Evolutionary conservation across 805 yeast species (phyloP), one percentile per base, ranked within the genome.

Genomic region (Metschnikowia bowlesiae): DNA sequence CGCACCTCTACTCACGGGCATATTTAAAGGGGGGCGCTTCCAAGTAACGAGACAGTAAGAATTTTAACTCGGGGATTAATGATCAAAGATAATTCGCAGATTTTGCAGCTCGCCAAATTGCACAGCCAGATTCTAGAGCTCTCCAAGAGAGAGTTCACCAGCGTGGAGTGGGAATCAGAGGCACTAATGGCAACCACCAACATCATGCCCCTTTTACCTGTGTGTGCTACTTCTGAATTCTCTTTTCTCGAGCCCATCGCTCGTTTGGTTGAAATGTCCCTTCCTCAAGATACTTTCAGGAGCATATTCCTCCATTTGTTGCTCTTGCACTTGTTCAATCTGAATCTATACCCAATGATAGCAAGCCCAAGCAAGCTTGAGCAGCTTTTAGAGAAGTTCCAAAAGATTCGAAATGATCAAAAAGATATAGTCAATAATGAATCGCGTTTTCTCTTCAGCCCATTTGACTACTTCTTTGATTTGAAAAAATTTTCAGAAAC

Each of bases 301-400:
- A 35, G 35, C 22, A 39, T 33, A 18, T 49, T 57, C 31, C 53
- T 44, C 32, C 50, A 48, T 28, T 33, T 51, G 10, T 37, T 48
- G 18, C 34, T 52, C 9, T 38, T 52, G 22, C 53, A 56, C 29
- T 34, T 56, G 22, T 46, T 33, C 42, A 39, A 48, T 37, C 48
- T 50, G 34, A 14, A 29, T 1, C 35, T 52, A 26, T 50, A 39
- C 40, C 11, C 40, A 11, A 44, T 14, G 28, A 11, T 44, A 26
- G 34, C 39, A 16, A 36, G 11, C 3, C 40, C 34, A 16, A 28
- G 14, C 14, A 44, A 44, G 29, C 16, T 44, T 14, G 16, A 16
- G 16, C 34, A 13, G 32, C 44, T 49, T 16, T 39, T 29, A 22
- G 42, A 39, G 31, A 11, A 13, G n/a, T 35, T 49, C 16, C 10